Percentiles rank a stretch among this genome's conserved stretches.
Evolutionary conservation across 2,329 filamentous ascomycete species (phyloP).

Genomic region (Didymella sp.): DNA sequence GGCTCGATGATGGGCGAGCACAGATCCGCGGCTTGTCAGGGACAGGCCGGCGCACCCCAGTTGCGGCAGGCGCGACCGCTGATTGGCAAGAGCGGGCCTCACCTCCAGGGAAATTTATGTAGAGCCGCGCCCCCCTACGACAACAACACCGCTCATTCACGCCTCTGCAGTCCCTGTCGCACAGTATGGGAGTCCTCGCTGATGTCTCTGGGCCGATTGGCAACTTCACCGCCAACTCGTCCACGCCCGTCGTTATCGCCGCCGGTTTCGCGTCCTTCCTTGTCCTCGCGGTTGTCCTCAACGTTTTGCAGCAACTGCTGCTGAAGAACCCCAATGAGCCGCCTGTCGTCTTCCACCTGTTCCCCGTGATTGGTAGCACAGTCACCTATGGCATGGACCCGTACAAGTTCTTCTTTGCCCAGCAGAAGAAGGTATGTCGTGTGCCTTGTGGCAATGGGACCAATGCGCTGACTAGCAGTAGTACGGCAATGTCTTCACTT

Average conservation of each 20-base stretch:
- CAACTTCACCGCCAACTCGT: conserved; percentile 51
- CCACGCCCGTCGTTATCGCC: conserved; percentile 54
- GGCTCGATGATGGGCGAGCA: conserved; percentile 30
- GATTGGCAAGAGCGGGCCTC: conserved; percentile 31
- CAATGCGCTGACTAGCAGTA: conserved; percentile 48
- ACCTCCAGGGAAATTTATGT: conserved; percentile 39
- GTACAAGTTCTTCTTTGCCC: conserved; percentile 78
- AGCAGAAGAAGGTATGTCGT: conserved; percentile 72
- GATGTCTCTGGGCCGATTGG: conserved; percentile 57
- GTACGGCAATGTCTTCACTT: conserved; percentile 91
- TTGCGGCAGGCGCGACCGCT: conserved; percentile 22
- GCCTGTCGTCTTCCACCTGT: conserved; percentile 69
- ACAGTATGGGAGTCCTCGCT: conserved; percentile 61
- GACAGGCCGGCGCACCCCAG: conserved; percentile 31
- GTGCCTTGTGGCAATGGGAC: conserved; percentile 7
- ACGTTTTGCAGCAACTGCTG: conserved; percentile 80
- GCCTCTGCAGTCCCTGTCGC: conserved; percentile 23
- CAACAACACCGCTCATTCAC: conserved; percentile 21
- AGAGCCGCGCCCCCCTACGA: conserved; percentile 24
- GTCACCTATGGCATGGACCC: conserved; percentile 95
- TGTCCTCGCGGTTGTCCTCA: conserved; percentile 70
- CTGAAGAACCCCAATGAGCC: conserved; percentile 77
- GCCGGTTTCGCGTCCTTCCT: conserved; percentile 58
- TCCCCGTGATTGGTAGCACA: conserved; percentile 84
- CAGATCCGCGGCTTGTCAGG: conserved; percentile 25